A percentile compares a stretch with the other conserved stretches of the same genome.
Evolutionary conservation across 23 red algal genomes (phyloP).

Genomic region (Gracilaria caudata): DNA sequence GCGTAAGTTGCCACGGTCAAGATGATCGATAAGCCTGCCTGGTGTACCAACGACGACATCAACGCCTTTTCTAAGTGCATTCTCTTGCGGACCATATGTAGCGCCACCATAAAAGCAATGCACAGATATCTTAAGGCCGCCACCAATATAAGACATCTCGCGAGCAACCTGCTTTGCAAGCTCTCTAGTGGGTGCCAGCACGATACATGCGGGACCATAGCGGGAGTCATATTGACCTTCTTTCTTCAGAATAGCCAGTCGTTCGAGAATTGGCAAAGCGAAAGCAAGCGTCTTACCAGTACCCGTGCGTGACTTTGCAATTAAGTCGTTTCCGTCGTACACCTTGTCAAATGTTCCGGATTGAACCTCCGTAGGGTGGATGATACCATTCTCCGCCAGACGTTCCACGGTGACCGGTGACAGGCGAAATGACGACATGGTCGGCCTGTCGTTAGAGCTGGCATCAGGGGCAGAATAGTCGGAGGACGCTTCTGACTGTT

Average conservation of each 20-base stretch:
- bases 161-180: conserved; percentile 91
- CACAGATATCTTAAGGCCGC: conserved; percentile 57
- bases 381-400: conserved; percentile 78
- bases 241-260: conserved; percentile 44
- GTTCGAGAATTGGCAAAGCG: conserved; percentile 91
- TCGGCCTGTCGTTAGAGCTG: background rate
- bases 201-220: conserved; percentile 68
- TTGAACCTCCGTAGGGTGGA: conserved; percentile 89
- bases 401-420: conserved; percentile 48
- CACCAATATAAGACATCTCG: conserved; percentile 78
- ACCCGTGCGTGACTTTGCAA: conserved; percentile 94
- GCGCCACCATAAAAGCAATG: conserved; percentile 95
- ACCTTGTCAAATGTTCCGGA: conserved; percentile 80
- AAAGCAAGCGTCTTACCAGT: conserved; percentile 99
- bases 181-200: conserved; percentile 96
- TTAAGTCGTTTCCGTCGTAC: conserved; percentile 85
- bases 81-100: conserved; percentile 82
- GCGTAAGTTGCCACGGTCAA: conserved; percentile 75
- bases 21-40: conserved; percentile 92
- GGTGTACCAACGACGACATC: conserved; percentile 98
- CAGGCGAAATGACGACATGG: conserved; percentile 62
- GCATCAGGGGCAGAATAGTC: conserved; percentile 1
- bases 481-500: background rate
- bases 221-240: conserved; percentile 13
- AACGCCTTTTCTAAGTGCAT: conserved; percentile 80